Conservation (phyloP, 108 stramenopile genomes). For the Cyclotella cryptica region DNA sequence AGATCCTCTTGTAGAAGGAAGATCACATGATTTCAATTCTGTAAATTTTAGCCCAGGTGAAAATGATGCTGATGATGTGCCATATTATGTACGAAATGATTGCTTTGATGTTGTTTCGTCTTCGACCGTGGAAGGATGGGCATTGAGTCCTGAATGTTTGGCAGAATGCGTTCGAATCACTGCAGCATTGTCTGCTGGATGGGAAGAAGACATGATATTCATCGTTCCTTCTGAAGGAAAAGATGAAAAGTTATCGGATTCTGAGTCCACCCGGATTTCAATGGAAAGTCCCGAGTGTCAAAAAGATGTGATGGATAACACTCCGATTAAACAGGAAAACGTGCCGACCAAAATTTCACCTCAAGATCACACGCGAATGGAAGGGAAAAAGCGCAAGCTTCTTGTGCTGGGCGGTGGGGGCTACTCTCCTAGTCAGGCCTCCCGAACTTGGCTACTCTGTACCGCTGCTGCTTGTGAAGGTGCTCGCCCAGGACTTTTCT, state of each 20-base stretch:
- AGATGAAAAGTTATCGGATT: not conserved
- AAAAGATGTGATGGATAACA: not conserved
- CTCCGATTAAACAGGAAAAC: not conserved
- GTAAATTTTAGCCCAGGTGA: not conserved
- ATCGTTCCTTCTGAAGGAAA: not conserved
- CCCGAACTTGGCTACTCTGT: conserved; percentile 54
- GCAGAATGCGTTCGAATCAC: conserved; percentile 57
- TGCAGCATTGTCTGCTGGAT: conserved; percentile 38
- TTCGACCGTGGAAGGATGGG: conserved; percentile 54
- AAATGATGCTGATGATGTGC: not conserved
- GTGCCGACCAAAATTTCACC: not conserved
- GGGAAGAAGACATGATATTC: conserved; percentile 33
- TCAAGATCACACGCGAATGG: not conserved
- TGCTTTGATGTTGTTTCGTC: conserved; percentile 11
- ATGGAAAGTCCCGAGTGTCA: not conserved
- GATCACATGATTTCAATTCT: conserved; percentile 7
- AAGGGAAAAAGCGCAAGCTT: conserved; percentile 43
- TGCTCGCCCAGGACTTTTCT: conserved; percentile 51
- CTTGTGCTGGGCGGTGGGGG: conserved; percentile 63
- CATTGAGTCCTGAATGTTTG: conserved; percentile 50
- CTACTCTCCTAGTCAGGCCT: conserved; percentile 54
- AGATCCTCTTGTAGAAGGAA: conserved; percentile 50
- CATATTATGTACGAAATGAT: not conserved
- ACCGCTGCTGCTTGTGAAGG: conserved; percentile 67
- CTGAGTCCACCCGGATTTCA: not conserved